Conservation (phyloP, 1,284 basidiomycete species). For the Ceratobasidium sp. region DNA sequence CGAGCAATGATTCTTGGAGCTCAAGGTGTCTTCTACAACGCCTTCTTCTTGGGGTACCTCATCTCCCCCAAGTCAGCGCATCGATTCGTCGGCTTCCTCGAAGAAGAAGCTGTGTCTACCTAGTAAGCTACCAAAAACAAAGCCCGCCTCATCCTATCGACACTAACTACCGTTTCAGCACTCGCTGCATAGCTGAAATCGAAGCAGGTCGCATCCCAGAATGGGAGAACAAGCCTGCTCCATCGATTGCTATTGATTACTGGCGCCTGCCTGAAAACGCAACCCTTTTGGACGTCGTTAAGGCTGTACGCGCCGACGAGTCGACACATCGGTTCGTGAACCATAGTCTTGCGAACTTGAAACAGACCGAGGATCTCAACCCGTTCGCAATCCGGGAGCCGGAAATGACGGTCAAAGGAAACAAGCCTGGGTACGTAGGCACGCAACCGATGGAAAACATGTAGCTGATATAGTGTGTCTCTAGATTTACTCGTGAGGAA, state of each 20-base stretch:
- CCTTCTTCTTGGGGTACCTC: constrained; percentile 76
- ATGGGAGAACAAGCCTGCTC: constrained; percentile 84
- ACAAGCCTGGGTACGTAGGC: constrained; percentile 73
- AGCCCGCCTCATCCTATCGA: neutral
- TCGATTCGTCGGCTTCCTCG: constrained; percentile 94
- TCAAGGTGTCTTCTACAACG: constrained; percentile 90
- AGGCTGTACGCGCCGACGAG: constrained; percentile 89
- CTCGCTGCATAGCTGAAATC: constrained; percentile 86
- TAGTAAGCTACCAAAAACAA: constrained; percentile 67
- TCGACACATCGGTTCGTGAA: constrained; percentile 94
- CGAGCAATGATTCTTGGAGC: constrained; percentile 86
- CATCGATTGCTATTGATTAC: constrained; percentile 93
- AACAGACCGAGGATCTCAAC: constrained; percentile 83
- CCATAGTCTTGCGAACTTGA: constrained; percentile 90
- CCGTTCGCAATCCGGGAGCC: constrained; percentile 94
- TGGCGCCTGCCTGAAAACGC: constrained; percentile 75
- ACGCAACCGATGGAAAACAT: constrained; percentile 14
- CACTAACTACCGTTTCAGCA: constrained; percentile 63
- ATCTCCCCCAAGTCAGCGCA: constrained; percentile 87
- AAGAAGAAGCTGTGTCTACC: constrained; percentile 94
- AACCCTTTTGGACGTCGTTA: constrained; percentile 65
- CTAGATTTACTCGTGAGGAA: constrained; percentile 82
- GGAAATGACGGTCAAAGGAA: constrained; percentile 84
- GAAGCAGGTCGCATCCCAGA: constrained; percentile 89
- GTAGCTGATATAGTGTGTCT: constrained; percentile 16